These are phyloP conservation scores for Puccinia coronata DNA, from an alignment of 1,284 basidiomycete species.

Conservation along the genomic window DNA sequence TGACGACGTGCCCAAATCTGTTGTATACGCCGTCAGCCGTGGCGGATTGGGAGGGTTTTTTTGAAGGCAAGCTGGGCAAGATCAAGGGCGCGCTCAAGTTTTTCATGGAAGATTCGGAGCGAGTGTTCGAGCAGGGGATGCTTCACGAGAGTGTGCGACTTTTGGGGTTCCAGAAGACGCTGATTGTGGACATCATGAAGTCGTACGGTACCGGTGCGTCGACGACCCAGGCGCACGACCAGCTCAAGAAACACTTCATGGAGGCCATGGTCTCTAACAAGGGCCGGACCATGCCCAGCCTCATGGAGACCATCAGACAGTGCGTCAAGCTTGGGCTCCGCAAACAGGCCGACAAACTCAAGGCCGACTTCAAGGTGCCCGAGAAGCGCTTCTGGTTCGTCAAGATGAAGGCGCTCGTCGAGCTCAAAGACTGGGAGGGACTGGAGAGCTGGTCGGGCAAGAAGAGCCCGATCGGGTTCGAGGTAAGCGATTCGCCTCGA, in stretches of 20 bases:
- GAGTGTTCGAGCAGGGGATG: slow-evolving; percentile 74
- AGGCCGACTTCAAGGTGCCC: slow-evolving; percentile 81
- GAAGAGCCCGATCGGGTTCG: slow-evolving; percentile 88
- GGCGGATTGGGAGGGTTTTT: slow-evolving; percentile 54
- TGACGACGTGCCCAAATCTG: slow-evolving; percentile 53
- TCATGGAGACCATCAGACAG: slow-evolving; percentile 77
- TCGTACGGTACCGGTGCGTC: background rate
- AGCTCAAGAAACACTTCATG: slow-evolving; percentile 53
- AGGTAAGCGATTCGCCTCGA: slow-evolving; percentile 19
- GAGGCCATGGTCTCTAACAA: slow-evolving; percentile 40
- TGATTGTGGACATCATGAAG: slow-evolving; percentile 73
- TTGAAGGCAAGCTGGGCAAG: slow-evolving; percentile 69
- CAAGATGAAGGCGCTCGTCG: slow-evolving; percentile 77
- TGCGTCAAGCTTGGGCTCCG: slow-evolving; percentile 75
- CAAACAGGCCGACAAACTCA: slow-evolving; percentile 82
- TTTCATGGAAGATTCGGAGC: slow-evolving; percentile 90
- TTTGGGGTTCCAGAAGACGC: slow-evolving; percentile 75
- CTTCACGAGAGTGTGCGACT: slow-evolving; percentile 76
- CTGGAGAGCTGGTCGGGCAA: slow-evolving; percentile 81
- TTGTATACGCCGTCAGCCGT: slow-evolving; percentile 13
- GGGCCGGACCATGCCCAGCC: slow-evolving; percentile 62
- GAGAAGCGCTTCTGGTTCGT: slow-evolving; percentile 89
- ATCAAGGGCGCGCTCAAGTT: slow-evolving; percentile 84
- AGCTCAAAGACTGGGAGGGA: slow-evolving; percentile 76
- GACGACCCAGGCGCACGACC: slow-evolving; percentile 20